Base-by-base conservation (phyloP, 352 stramenopile species). In the Phytophthora meadii region DNA sequence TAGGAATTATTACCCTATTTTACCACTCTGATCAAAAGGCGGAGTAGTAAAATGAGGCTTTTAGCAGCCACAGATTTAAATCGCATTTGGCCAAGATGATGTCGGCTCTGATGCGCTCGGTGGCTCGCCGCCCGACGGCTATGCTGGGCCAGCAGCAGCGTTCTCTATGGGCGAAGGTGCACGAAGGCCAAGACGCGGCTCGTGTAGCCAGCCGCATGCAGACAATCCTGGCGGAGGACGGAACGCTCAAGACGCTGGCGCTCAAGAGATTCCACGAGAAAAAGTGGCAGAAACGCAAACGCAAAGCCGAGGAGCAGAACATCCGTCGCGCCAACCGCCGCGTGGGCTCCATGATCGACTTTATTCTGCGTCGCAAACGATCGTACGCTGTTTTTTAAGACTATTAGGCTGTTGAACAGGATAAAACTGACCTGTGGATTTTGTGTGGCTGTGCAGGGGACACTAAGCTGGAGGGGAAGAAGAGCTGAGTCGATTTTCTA, bases 331-430 rank as follows among this genome's bases (percentile, higher is more conserved):
- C 79, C 25, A 95, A 95, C 71, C 82, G 82, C 52, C 81, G 79
- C 52, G 85, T 95, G 52, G 87, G 84, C 8, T 92, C 81, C 63
- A 92, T 93, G 81, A 93, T 95, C 56, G 73, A 93, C 66, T 91
- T 92, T 58, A 92, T 94, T 67, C 72, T 94, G 68, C 76, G 78
- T 51, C 79, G 84, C 76, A 92, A 90, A 74, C 90, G 92, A 76
- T 70, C 79, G 83, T 93, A 71, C 76, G 82, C 8, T 36, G 7
- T 36, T 36, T 87, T 87, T 17, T 60, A 44, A 42, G 30, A 34
- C 30, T 34, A 0, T 11, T 34, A 11, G 7, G 30, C 8, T 11
- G 6, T 1, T 34, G 30, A 34, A 36, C 8, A 36, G 30, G 30
- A 36, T 36, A 11, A 11, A 36, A 36, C 30, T 36, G 8, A 36